Percentiles rank a stretch among this genome's conserved stretches.
These are phyloP conservation scores for Helianthus annuus DNA, from an alignment of 129 eudicot species.

Conservation along the genomic window DNA sequence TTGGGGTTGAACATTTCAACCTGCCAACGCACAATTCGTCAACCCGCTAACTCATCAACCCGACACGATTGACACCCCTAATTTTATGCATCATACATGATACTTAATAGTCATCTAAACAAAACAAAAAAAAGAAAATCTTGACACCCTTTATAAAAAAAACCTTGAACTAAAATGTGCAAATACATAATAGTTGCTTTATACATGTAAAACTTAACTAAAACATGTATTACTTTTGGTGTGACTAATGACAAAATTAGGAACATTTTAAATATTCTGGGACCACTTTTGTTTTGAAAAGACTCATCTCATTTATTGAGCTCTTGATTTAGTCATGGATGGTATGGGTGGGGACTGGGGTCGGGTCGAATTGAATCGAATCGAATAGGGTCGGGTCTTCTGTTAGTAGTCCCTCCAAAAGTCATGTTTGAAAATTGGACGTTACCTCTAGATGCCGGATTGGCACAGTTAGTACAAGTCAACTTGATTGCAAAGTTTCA, in stretches of 20 bases:
- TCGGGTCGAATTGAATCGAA: not conserved
- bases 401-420: not conserved
- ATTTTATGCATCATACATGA: too few species aligned
- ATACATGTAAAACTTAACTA: not conserved
- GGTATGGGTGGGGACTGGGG: not conserved
- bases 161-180: too few species aligned
- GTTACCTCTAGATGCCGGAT: conserved; percentile 1
- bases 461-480: not conserved
- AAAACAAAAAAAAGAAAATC: too few species aligned
- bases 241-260: conserved; percentile 4
- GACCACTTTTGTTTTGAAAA: conserved; percentile 22
- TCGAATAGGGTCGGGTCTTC: not conserved
- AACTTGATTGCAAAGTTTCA: not conserved
- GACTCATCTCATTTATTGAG: not conserved
- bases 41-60: too few species aligned
- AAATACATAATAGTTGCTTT: too few species aligned
- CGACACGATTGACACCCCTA: too few species aligned
- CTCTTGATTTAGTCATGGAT: too few species aligned
- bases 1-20: too few species aligned
- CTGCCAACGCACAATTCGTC: too few species aligned
- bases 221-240: not conserved
- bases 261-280: conserved; percentile 7
- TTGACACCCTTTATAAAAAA: too few species aligned
- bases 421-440: conserved; percentile 11
- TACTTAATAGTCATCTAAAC: too few species aligned